Evolutionary conservation across 306 rosid genomes (phyloP).

Genomic region (Senna tora): DNA sequence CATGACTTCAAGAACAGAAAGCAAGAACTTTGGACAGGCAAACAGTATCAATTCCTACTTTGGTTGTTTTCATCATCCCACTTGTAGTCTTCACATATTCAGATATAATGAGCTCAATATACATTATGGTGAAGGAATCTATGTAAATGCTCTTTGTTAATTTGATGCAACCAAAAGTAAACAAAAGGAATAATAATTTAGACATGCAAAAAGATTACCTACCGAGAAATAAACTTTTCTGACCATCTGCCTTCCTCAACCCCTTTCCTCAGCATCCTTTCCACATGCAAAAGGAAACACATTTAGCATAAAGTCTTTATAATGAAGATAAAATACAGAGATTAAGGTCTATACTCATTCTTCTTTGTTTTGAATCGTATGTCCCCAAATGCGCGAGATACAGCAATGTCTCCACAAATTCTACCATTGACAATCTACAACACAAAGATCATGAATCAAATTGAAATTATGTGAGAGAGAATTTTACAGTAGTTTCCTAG

Average conservation of each 20-base stretch:
- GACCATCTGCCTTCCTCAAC: constrained; percentile 86
- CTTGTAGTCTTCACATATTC: constrained; percentile 2
- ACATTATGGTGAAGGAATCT: background rate
- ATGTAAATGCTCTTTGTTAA: constrained; percentile 12
- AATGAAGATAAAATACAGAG: constrained; percentile 38
- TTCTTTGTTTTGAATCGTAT: constrained; percentile 90
- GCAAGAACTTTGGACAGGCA: constrained; percentile 7
- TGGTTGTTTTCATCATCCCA: background rate
- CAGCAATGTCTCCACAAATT: constrained; percentile 96
- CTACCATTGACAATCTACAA: constrained; percentile 82
- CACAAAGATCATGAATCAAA: background rate
- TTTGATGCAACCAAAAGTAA: background rate
- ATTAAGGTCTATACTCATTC: constrained; percentile 65
- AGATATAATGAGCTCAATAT: background rate
- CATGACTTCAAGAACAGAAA: constrained; percentile 8
- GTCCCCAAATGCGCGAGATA: constrained; percentile 98
- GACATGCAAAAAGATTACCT: constrained; percentile 43
- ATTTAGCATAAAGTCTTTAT: constrained; percentile 25
- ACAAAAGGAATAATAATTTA: constrained; percentile 24
- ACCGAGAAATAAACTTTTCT: constrained; percentile 93
- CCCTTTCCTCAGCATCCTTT: constrained; percentile 93
- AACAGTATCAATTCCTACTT: background rate
- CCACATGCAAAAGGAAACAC: constrained; percentile 43
- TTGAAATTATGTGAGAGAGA: background rate
- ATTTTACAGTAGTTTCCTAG: background rate